phyloP scores from a whole-genome alignment of 2,329 filamentous ascomycete genomes.

The Raffaelea arxii region DNA sequence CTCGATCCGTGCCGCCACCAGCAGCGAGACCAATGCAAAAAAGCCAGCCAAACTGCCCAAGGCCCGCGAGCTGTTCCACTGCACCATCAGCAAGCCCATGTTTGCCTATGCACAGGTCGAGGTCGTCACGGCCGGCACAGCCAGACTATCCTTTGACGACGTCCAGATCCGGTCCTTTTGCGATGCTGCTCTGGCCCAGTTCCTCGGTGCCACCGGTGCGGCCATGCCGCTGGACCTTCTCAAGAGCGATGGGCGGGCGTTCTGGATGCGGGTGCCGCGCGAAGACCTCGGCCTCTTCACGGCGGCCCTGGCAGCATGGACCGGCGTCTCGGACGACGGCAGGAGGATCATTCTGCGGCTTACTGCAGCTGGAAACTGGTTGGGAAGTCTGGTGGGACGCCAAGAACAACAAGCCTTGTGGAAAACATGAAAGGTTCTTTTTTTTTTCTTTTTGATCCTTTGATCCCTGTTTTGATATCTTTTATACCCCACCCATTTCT shows the following conservation, averaged over 20 bases:
- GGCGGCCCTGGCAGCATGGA: slow-evolving; percentile 58
- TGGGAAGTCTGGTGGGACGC: slow-evolving; percentile 47
- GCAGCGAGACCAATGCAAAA: not conserved
- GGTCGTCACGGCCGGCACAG: slow-evolving; percentile 22
- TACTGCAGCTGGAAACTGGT: slow-evolving; percentile 52
- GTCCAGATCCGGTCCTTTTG: slow-evolving; percentile 55
- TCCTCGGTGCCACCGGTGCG: slow-evolving; percentile 58
- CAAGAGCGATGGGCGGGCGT: slow-evolving; percentile 42
- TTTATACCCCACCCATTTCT: too few relatives aligned
- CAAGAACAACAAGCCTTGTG: slow-evolving; percentile 39
- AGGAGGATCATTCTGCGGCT: slow-evolving; percentile 48
- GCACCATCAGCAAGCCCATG: slow-evolving; percentile 39
- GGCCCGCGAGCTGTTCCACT: slow-evolving; percentile 33
- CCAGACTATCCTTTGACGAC: slow-evolving; percentile 37
- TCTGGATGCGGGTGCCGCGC: slow-evolving; percentile 56
- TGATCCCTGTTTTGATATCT: not conserved
- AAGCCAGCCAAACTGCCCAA: slow-evolving; percentile 10
- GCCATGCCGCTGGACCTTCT: slow-evolving; percentile 64
- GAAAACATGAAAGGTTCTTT: slow-evolving; percentile 11
- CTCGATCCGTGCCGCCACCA: slow-evolving; percentile 6
- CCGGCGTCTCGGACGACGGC: too few relatives aligned
- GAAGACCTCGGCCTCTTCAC: slow-evolving; percentile 51
- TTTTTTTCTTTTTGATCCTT: not conserved
- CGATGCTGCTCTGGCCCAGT: slow-evolving; percentile 53
- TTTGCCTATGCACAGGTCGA: slow-evolving; percentile 50